A percentile compares a stretch with the other conserved stretches of the same genome.
Conservation (phyloP, 2,329 filamentous ascomycete species). For the Lecanoromycetidae sp. region DNA sequence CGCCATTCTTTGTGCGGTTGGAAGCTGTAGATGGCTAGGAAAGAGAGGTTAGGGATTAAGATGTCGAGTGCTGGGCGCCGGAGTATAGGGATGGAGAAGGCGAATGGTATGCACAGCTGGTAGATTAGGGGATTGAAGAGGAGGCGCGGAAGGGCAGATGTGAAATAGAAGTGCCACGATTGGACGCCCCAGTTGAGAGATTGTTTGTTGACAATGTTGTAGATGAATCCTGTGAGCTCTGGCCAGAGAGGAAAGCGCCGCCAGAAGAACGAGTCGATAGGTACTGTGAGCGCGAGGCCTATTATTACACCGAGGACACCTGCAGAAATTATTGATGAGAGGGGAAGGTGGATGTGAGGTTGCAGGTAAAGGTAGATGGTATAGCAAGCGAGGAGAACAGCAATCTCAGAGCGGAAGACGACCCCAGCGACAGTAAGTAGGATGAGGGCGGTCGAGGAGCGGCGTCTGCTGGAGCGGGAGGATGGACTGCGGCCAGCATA, state of each 20-base stretch:
- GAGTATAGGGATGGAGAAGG: conserved; percentile 39
- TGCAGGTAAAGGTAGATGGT: conserved; percentile 51
- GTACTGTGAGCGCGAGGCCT: conserved; percentile 57
- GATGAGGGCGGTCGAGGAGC: conserved; percentile 6
- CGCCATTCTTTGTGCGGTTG: conserved; percentile 94
- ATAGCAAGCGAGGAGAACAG: conserved; percentile 61
- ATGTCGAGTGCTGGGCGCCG: conserved; percentile 39
- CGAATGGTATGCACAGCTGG: conserved; percentile 42
- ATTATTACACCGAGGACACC: conserved; percentile 53
- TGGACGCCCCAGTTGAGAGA: conserved; percentile 80
- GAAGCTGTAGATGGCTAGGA: conserved; percentile 68
- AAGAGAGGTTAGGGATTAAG: conserved; percentile 55
- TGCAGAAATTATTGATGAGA: conserved; percentile 50
- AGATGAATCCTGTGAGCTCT: conserved; percentile 78
- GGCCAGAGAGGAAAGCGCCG: conserved; percentile 70
- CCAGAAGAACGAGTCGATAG: conserved; percentile 90
- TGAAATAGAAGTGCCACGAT: conserved; percentile 78
- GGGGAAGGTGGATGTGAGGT: conserved; percentile 39
- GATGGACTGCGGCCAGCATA: conserved; percentile 16
- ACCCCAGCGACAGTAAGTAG: conserved; percentile 69
- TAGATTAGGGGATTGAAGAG: conserved; percentile 65
- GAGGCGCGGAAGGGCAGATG: conserved; percentile 66
- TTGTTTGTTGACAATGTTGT: conserved; percentile 75
- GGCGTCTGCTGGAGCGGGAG: conserved; percentile 2
- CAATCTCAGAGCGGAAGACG: conserved; percentile 82